phyloP scores from a whole-genome alignment of 176 grass and related monocot genomes.

The Microstegium vimineum region DNA sequence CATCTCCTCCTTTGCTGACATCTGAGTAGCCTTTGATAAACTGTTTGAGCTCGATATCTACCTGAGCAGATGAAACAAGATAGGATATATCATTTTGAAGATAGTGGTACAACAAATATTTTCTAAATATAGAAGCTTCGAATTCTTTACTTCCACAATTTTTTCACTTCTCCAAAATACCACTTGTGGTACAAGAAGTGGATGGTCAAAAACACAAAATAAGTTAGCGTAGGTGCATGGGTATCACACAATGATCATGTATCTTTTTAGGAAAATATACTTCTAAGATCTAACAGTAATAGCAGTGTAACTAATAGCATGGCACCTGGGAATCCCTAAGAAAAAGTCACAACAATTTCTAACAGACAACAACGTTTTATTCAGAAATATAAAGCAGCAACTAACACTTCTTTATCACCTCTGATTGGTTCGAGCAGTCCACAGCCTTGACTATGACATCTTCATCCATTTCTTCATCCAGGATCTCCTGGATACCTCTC shows the following conservation, averaged over 20 bases:
- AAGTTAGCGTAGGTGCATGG: neutral
- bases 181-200: neutral
- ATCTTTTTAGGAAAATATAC: neutral
- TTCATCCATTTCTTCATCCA: constrained; percentile 73
- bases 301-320: constrained; percentile 14
- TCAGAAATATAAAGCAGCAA: constrained; percentile 19
- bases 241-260: neutral
- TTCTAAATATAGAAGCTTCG: neutral
- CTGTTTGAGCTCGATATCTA: constrained; percentile 73
- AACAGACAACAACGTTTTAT: neutral
- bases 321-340: neutral
- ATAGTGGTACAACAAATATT: neutral
- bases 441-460: constrained; percentile 70
- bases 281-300: constrained; percentile 2
- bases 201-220: neutral
- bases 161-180: neutral
- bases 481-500: constrained; percentile 76
- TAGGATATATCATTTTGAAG: constrained; percentile 9
- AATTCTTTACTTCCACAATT: neutral
- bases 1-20: constrained; percentile 36
- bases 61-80: constrained; percentile 45
- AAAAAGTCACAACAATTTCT: neutral
- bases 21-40: constrained; percentile 95
- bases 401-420: constrained; percentile 44
- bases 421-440: constrained; percentile 63